Conservation (phyloP, 257 asterid species). For the Scutellaria minor region DNA sequence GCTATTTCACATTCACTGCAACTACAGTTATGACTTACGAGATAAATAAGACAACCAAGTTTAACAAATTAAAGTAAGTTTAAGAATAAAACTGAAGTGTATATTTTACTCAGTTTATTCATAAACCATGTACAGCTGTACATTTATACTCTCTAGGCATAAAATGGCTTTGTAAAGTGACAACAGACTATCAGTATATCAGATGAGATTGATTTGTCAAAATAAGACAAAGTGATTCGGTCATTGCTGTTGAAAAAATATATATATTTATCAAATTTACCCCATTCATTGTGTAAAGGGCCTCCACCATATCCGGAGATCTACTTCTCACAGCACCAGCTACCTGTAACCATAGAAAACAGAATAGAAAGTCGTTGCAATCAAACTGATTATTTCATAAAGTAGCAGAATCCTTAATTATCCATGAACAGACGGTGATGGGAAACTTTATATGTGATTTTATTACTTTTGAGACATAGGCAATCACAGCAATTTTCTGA, state of each 20-base stretch:
- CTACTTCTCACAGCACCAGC: conserved; percentile 71
- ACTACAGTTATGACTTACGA: conserved; percentile 11
- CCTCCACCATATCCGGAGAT: conserved; percentile 80
- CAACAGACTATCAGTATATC: conserved; percentile 7
- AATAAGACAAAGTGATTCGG: not conserved
- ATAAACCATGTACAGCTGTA: conserved; percentile 15
- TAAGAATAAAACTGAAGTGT: not conserved
- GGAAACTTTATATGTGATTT: too few relatives aligned
- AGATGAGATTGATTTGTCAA: conserved; percentile 1
- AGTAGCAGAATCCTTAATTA: too few relatives aligned
- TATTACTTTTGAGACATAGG: too few relatives aligned
- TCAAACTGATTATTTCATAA: too few relatives aligned
- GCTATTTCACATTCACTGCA: conserved; percentile 25
- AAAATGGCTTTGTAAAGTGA: conserved; percentile 14
- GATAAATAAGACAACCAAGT: conserved; percentile 10
- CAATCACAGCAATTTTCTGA: too few relatives aligned
- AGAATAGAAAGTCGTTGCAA: too few relatives aligned
- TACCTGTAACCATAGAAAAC: too few relatives aligned
- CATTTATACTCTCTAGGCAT: not conserved
- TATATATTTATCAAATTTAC: conserved; percentile 37
- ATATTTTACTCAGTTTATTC: not conserved
- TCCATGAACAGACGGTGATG: too few relatives aligned
- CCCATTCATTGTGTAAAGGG: conserved; percentile 71
- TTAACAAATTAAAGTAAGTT: conserved; percentile 12
- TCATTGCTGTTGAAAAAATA: conserved; percentile 8